Evolutionary conservation across 2,329 filamentous ascomycete genomes (phyloP).

Genomic region (Trichoderma sp.): DNA sequence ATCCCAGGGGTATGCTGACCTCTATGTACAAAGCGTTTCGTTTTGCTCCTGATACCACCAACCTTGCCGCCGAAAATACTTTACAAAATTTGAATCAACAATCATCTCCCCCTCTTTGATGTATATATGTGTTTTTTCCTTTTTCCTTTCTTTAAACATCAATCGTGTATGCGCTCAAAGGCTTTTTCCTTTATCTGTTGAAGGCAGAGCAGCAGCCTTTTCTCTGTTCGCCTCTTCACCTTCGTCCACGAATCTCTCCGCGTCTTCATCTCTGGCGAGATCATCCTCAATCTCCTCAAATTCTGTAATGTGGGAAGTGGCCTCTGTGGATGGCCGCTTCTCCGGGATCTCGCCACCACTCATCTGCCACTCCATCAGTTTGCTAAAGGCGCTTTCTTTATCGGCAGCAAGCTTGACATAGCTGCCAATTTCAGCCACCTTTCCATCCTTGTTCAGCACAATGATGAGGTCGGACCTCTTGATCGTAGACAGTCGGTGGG

Average conservation of each 20-base stretch:
- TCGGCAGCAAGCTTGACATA: conserved; percentile 75
- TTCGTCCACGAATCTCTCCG: conserved; percentile 28
- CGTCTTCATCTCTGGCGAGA: conserved; percentile 35
- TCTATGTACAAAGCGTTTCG: conserved; percentile 3
- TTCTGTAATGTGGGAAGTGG: conserved; percentile 49
- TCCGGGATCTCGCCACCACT: conserved; percentile 70
- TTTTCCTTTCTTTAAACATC: not conserved
- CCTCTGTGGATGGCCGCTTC: conserved; percentile 35
- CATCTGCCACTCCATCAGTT: conserved; percentile 99
- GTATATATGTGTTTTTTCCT: not conserved
- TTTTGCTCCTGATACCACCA: not conserved
- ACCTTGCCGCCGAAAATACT: not conserved
- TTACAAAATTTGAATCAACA: not conserved
- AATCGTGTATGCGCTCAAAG: not conserved
- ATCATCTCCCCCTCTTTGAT: not conserved
- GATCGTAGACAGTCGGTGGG: conserved; percentile 93
- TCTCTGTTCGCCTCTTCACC: conserved; percentile 29
- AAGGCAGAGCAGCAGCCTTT: conserved; percentile 2
- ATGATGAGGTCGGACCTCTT: conserved; percentile 95
- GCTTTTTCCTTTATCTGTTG: conserved; percentile 4
- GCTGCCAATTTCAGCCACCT: conserved; percentile 86
- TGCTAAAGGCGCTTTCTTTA: conserved; percentile 81
- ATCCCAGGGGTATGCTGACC: not conserved
- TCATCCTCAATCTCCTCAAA: conserved; percentile 53
- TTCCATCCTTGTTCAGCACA: conserved; percentile 82